Percentiles rank a stretch among this genome's conserved stretches.
These are phyloP conservation scores for Hansfordia pulvinata DNA, from an alignment of 2,329 filamentous ascomycete genomes.

Conservation along the genomic window DNA sequence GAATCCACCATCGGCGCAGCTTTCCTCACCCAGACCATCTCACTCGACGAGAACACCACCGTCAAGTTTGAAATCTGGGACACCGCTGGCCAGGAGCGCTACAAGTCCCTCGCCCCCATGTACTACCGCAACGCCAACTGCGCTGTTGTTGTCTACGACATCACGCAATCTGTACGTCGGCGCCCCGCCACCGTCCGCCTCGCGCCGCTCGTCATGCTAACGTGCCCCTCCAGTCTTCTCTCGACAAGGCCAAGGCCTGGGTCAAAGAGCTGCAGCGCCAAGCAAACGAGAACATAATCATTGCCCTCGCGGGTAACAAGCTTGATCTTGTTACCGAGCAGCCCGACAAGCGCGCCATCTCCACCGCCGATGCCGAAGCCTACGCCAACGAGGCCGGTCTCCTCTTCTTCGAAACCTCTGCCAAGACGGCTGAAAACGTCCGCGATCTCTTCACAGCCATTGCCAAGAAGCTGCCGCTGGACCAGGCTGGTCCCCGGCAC, in stretches of 20 bases:
- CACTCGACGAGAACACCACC: constrained; percentile 92
- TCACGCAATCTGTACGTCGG: constrained; percentile 82
- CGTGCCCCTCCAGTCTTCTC: constrained; percentile 53
- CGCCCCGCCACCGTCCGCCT: too few relatives aligned
- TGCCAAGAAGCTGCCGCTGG: constrained; percentile 91
- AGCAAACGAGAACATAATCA: constrained; percentile 99
- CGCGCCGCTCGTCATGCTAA: too few relatives aligned
- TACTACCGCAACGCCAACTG: constrained; percentile 99
- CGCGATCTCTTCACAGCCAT: constrained; percentile 93
- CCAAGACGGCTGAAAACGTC: constrained; percentile 95
- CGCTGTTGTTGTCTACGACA: constrained; percentile 97
- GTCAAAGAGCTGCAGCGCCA: constrained; percentile 97
- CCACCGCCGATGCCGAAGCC: constrained; percentile 80
- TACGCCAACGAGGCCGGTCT: constrained; percentile 89
- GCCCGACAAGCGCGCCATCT: constrained; percentile 88
- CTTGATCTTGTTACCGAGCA: constrained; percentile 88
- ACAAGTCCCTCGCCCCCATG: constrained; percentile 98
- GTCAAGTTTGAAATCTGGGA: constrained; percentile 99
- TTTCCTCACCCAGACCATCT: constrained; percentile 97
- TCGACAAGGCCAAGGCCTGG: constrained; percentile 99
- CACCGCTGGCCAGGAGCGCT: constrained; percentile 94
- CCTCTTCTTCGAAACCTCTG: constrained; percentile 96
- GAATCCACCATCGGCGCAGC: constrained; percentile 97
- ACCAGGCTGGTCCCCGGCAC: constrained; percentile 88
- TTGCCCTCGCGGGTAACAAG: constrained; percentile 95